Evolutionary conservation across 352 stramenopile genomes (phyloP).

Genomic region (Pythium phragmitis): DNA sequence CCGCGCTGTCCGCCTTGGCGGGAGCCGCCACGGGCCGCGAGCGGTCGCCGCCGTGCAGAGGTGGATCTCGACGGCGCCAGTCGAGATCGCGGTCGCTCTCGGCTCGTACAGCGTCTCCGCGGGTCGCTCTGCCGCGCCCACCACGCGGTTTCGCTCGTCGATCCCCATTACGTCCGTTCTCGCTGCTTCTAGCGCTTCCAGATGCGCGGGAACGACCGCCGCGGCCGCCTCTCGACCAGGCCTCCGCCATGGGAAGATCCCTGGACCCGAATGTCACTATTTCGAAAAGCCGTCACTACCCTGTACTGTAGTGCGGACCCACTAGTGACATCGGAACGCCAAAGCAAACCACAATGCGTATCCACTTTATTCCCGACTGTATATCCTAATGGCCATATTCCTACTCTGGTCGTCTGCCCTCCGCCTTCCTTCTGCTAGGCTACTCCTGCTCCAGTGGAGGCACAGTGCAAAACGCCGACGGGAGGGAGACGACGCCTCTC

Average conservation of each 20-base stretch:
- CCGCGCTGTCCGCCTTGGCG: not conserved
- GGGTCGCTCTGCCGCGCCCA: not conserved
- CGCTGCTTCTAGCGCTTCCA: not conserved
- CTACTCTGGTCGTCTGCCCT: not conserved
- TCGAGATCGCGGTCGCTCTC: constrained; percentile 3
- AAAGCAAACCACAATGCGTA: not conserved
- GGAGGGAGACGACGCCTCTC: too few relatives aligned
- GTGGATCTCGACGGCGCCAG: constrained; percentile 1
- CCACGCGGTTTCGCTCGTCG: not conserved
- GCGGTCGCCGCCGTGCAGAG: not conserved
- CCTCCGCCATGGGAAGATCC: not conserved
- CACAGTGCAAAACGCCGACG: too few relatives aligned
- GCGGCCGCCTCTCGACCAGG: not conserved
- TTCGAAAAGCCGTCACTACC: not conserved
- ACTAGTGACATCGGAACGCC: not conserved
- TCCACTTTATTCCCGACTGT: constrained; percentile 1
- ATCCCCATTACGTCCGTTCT: not conserved
- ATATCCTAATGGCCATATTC: too few relatives aligned
- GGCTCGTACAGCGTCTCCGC: not conserved
- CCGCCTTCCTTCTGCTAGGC: not conserved
- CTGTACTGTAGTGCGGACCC: too few relatives aligned
- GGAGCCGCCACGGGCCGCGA: not conserved
- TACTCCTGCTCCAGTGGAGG: too few relatives aligned
- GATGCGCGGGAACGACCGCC: not conserved
- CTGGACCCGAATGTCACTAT: not conserved